Evolutionary conservation across 2,329 filamentous ascomycete genomes (phyloP).

Genomic region (Botrytis fragariae): DNA sequence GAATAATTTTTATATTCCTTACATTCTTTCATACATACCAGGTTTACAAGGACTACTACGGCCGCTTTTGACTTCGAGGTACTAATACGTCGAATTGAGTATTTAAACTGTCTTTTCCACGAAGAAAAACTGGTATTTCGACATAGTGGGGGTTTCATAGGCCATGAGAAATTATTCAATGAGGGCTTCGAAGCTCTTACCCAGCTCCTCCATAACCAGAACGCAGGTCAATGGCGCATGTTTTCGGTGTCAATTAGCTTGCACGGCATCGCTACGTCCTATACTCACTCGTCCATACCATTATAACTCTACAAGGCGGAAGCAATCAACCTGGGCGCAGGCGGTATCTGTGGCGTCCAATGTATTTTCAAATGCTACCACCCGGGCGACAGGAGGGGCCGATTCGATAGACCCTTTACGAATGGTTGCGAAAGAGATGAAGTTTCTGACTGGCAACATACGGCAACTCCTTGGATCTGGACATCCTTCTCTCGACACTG

Average conservation of each 20-base stretch:
- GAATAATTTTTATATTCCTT: slow-evolving; percentile 16
- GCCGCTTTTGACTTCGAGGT: not conserved
- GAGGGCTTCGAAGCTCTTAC: slow-evolving; percentile 49
- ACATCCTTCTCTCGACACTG: slow-evolving; percentile 89
- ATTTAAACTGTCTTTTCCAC: not conserved
- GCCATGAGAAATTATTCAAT: slow-evolving; percentile 53
- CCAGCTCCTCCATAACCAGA: slow-evolving; percentile 40
- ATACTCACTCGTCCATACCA: slow-evolving; percentile 29
- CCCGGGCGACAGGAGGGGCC: slow-evolving; percentile 56
- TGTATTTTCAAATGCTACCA: slow-evolving; percentile 65
- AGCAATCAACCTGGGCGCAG: slow-evolving; percentile 70
- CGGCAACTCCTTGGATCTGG: slow-evolving; percentile 89
- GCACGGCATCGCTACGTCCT: slow-evolving; percentile 19
- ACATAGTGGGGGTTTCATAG: slow-evolving; percentile 19
- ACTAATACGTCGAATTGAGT: not conserved
- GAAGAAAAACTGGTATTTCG: not conserved
- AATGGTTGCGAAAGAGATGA: slow-evolving; percentile 93
- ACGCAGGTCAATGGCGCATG: slow-evolving; percentile 42
- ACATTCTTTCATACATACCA: slow-evolving; percentile 15
- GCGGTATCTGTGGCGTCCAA: slow-evolving; percentile 69
- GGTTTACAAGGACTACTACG: not conserved
- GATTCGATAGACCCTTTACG: slow-evolving; percentile 84
- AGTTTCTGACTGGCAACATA: slow-evolving; percentile 91
- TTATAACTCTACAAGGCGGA: slow-evolving; percentile 43
- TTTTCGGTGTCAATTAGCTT: slow-evolving; percentile 41